Conservation (phyloP, 2,329 filamentous ascomycete species). For the Fusarium scirpi region DNA sequence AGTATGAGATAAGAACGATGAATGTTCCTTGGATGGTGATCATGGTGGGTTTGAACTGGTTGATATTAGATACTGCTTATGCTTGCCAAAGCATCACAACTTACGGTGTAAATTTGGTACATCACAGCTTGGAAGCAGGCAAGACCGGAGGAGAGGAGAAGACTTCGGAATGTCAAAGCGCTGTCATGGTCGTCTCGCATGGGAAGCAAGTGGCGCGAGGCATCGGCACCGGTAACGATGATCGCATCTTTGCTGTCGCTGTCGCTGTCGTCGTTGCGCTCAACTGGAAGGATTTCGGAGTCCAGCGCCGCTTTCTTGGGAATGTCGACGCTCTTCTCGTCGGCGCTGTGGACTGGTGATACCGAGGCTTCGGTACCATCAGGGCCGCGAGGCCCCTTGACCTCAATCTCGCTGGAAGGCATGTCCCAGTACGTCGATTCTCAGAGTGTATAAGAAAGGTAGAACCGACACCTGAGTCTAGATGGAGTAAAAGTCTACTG, state of each 20-base stretch:
- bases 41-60: constrained; percentile 64
- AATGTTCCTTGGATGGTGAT: constrained; percentile 65
- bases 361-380: constrained; percentile 22
- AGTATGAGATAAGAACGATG: constrained; percentile 69
- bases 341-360: constrained; percentile 32
- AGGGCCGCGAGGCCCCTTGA: constrained; percentile 20
- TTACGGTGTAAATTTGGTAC: constrained; percentile 66
- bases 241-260: constrained; percentile 57
- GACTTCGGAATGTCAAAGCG: constrained; percentile 64
- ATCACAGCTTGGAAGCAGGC: constrained; percentile 67
- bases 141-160: constrained; percentile 62
- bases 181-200: constrained; percentile 65
- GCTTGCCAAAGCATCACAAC: background rate
- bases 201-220: constrained; percentile 61
- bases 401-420: constrained; percentile 7
- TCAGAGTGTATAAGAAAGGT: background rate
- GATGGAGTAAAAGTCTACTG: background rate
- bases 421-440: constrained; percentile 1
- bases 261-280: constrained; percentile 48
- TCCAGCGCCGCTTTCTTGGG: constrained; percentile 7
- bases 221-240: constrained; percentile 66
- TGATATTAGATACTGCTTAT: constrained; percentile 2
- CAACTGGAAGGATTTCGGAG: background rate
- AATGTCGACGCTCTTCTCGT: constrained; percentile 29
- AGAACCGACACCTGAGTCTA: background rate